phyloP scores from a whole-genome alignment of 2,329 filamentous ascomycete genomes.

The Kalaharituber pfeilii region DNA sequence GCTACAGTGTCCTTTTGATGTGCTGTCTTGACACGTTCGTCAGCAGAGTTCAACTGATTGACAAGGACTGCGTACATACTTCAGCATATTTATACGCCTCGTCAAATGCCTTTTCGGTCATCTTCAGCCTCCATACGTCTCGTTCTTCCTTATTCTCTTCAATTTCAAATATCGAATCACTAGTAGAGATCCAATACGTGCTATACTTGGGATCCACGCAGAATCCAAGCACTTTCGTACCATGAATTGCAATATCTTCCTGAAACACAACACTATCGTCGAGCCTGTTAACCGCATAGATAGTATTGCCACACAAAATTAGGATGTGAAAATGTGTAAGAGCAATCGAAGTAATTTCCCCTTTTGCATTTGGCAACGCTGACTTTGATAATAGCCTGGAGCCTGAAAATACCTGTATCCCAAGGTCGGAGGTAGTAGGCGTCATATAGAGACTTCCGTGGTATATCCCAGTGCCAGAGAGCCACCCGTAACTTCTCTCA shows the following conservation, averaged over 20 bases:
- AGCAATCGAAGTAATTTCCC: slow-evolving; percentile 55
- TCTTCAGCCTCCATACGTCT: slow-evolving; percentile 88
- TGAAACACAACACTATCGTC: slow-evolving; percentile 76
- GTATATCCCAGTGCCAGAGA: slow-evolving; percentile 69
- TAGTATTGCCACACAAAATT: slow-evolving; percentile 59
- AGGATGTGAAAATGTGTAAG: slow-evolving; percentile 90
- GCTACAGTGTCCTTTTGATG: slow-evolving; percentile 80
- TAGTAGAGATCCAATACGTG: slow-evolving; percentile 92
- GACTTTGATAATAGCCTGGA: slow-evolving; percentile 60
- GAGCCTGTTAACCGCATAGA: slow-evolving; percentile 73
- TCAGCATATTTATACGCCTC: slow-evolving; percentile 64
- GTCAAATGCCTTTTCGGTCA: slow-evolving; percentile 74
- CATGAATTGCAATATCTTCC: slow-evolving; percentile 64
- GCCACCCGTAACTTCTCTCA: slow-evolving; percentile 75
- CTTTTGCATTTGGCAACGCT: slow-evolving; percentile 46
- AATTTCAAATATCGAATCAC: slow-evolving; percentile 81
- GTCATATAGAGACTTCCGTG: slow-evolving; percentile 60
- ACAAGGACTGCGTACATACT: not conserved
- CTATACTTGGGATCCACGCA: slow-evolving; percentile 85
- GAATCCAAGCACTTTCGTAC: slow-evolving; percentile 64
- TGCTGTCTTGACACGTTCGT: slow-evolving; percentile 36
- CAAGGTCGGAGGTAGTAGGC: slow-evolving; percentile 45
- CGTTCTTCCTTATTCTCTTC: slow-evolving; percentile 77
- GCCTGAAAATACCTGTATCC: slow-evolving; percentile 57
- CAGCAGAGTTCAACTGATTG: not conserved